Evolutionary conservation across 148 eudicot species (phyloP), one percentile per base, ranked within the genome.

Genomic region (Diospyros kaki): DNA sequence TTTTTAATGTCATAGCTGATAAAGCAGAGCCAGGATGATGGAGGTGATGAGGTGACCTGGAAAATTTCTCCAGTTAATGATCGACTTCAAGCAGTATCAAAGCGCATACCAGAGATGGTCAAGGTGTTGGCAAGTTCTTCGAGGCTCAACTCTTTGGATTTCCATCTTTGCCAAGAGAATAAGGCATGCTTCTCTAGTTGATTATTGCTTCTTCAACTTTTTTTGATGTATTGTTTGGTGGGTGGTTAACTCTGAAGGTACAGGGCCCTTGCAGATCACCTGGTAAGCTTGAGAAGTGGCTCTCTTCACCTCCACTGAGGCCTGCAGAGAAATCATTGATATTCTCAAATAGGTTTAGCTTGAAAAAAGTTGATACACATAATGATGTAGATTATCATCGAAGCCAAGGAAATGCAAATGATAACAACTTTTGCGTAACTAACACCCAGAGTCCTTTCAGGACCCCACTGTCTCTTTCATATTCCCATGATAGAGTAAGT

Each of bases 21-120:
- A 75, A 84, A 90, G 86, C 96, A 88, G 78, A 95, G 97, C 83
- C 99, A 95, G 82, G 97, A 95, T 83, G 99, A 95, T 74, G 95
- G 85, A 76, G 91, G 85, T 39, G 93, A 93, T 69, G 96, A 89
- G 83, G 86, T 95, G 73, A 89, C 97, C 72, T 95, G 99, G 99
- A 93, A 81, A 83, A 82, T 90, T 70, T 90, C 99, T 56, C 99
- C 99, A 15, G 93, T 91, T 66, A 88, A 89, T 75, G 91, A 92
- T 83, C 88, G 93, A 62, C 88, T 95, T 9, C 84, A 87, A 75
- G 84, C 93, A 9, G 86, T 87, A 74, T 90, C 97, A 39, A 95
- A 83, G 84, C 85, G 86, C 43, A 69, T 85, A 54, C 91, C 92
- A 51, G 87, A 85, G 67, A 85, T 78, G 85, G 84, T 91, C 55